These are phyloP conservation scores for Hyaloscypha finlandica DNA, from an alignment of 495 filamentous ascomycete species.

Conservation along the genomic window DNA sequence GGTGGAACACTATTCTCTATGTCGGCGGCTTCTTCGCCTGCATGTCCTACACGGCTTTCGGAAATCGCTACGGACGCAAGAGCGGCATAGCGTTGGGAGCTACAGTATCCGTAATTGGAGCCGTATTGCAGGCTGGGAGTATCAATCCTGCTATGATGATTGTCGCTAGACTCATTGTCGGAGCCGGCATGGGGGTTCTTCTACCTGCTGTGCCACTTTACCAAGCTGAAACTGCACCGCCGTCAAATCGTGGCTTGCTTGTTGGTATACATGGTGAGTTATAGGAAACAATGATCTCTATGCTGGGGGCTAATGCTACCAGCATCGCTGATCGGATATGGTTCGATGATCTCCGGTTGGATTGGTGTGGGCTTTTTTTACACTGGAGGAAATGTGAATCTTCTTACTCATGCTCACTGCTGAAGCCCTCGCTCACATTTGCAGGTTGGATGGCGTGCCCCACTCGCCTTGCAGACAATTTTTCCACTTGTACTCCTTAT, in stretches of 20 bases:
- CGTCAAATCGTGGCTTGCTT: not conserved
- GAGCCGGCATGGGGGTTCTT: not conserved
- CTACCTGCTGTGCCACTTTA: not conserved
- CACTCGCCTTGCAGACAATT: not conserved
- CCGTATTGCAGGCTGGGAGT: not conserved
- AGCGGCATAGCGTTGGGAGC: not conserved
- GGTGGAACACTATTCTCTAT: conserved; percentile 5
- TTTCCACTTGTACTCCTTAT: not conserved
- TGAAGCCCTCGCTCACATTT: not conserved
- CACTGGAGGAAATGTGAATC: not conserved
- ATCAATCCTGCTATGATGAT: not conserved
- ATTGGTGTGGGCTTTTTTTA: not conserved
- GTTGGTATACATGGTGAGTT: conserved; percentile 3
- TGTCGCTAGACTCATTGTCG: conserved; percentile 4
- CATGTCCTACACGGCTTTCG: not conserved
- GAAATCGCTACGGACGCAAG: conserved; percentile 4
- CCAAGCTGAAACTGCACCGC: conserved; percentile 4
- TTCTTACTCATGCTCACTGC: not conserved
- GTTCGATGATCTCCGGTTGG: not conserved
- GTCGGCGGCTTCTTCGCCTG: not conserved
- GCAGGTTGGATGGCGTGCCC: not conserved
- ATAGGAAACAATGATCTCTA: not conserved
- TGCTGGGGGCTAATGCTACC: not conserved
- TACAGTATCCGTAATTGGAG: not conserved
- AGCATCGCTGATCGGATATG: conserved; percentile 2